Evolutionary conservation across 192 early-diverging fungal species (phyloP), one percentile per base, ranked within the genome.

Genomic region (Coemansia guatemalensis): DNA sequence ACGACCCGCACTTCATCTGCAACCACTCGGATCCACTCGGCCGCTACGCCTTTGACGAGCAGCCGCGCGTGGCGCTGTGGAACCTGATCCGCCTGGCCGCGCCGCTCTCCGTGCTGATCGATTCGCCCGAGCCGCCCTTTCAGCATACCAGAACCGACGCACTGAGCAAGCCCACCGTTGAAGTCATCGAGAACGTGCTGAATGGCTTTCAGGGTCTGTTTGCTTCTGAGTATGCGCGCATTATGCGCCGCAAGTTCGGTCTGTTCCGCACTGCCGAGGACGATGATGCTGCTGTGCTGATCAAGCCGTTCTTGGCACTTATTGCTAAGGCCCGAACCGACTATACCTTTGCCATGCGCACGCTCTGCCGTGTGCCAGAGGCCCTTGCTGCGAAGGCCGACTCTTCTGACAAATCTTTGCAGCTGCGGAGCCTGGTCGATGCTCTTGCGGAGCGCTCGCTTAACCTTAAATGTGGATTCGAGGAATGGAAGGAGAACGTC

Each of bases 41-140:
- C 9, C 88, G 92, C 25, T 93, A 91, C 64, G 68, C 84, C 4
- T 95, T 94, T 49, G 61, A 78, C 53, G 81, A 90, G 33, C 95
- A 97, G 65, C 93, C 93, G 3, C 82, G 84, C 3, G 85, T 93
- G 6, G 90, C 87, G 4, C 76, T 92, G 47, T 95, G 89, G 88
- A 97, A 97, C 61, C 66, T 94, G 20, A 63, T 83, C 18, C 81
- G 84, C 21, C 71, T 97, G n/a, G 89, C 89, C 1, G 71, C 82
- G 0, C 84, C 91, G 0, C 56, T 95, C 17, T 65, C 84, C 33
- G 84, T 83, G 30, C 65, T 96, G 17, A 85, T 94, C 12, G 86
- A 85, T 17, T 82, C 76, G n/a, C 71, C 79, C 29, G 64, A 75
- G 47, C 18, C 61, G 0, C 18, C 17, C 30, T 32, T 27, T 8